Base-by-base conservation (phyloP, 306 rosid species). In the Echinosophora koreensis region DNA sequence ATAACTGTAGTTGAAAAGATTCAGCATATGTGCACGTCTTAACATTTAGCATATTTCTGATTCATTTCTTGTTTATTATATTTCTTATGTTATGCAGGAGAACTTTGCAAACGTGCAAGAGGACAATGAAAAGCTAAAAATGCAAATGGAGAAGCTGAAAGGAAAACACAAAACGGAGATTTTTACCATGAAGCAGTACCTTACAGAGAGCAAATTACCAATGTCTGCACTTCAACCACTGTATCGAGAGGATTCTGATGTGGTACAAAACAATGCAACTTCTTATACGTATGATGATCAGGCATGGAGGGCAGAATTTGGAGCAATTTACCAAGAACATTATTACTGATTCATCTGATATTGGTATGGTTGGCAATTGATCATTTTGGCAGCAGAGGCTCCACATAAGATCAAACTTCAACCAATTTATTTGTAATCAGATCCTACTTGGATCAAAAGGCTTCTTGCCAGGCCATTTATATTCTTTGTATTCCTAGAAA, bases 271-370 rank as follows among this genome's bases (percentile, higher is more conserved):
- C 39, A 83, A 81, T 86, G 74, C 86, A 54, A 44, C 71, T 66
- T 83, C 85, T 7, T 67, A 56, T 70, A 28, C 72, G 37, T 91
- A 95, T 49, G 97, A 89, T 59, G 99, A 95, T 82, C 98, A 92
- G 81, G 92, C 98, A 47, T 91, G 99, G 99, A 91, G 93, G 80
- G 89, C 94, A 32, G 99, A 96, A 80, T 96, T 96, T 76, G 96
- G 98, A 72, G 98, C 97, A 13, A 89, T 86, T 74, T 96, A 89
- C 78, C 97, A 89, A 80, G 89, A 92, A 6, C 96, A 91, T 73
- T 86, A 88, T 71, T 84, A 84, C 79, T 93, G 84, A 78, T 34
- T 64, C 67, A 58, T 38, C 12, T 64, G 6, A 55, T 71, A 44
- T 52, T 47, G 2, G 50, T 42, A 51, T 32, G 6, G 9, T 30